phyloP scores from a whole-genome alignment of 768 basidiomycete genomes.

The Leccinum arenicola region DNA sequence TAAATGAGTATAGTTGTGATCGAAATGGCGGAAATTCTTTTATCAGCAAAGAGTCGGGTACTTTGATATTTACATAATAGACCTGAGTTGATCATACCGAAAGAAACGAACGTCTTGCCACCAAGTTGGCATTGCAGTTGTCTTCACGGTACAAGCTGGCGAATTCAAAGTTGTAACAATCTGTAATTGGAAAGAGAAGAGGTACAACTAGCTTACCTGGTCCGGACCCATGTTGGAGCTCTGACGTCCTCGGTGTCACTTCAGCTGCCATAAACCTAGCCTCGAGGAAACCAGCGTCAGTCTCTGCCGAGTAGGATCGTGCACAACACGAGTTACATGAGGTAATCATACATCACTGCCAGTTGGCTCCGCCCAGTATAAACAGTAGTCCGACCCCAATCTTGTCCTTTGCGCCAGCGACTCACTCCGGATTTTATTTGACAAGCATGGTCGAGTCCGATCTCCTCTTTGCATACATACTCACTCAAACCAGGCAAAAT shows the following conservation, averaged over 20 bases:
- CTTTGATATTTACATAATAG: not conserved
- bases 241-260: not conserved
- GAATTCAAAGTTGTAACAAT: not conserved
- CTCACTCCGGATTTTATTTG: not conserved
- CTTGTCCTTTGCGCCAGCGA: not conserved
- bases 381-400: slow-evolving; percentile 7
- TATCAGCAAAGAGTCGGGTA: not conserved
- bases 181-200: not conserved
- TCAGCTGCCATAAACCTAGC: not conserved
- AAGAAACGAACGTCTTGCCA: no score
- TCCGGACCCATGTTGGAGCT: no score
- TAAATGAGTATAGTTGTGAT: not conserved
- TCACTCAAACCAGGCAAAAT: slow-evolving; percentile 47
- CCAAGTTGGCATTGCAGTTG: no score
- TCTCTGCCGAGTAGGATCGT: not conserved
- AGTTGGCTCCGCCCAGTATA: slow-evolving; percentile 6
- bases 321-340: slow-evolving; percentile 10
- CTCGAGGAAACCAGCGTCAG: not conserved
- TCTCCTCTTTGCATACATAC: slow-evolving; percentile 34
- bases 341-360: slow-evolving; percentile 19
- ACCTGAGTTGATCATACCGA: no score
- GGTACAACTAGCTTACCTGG: not conserved
- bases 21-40: no score
- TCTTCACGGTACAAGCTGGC: not conserved
- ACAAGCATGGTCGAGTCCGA: slow-evolving; percentile 27